Evolutionary conservation across 2,329 filamentous ascomycete species (phyloP).

Genomic region (Talaromyces sp.): DNA sequence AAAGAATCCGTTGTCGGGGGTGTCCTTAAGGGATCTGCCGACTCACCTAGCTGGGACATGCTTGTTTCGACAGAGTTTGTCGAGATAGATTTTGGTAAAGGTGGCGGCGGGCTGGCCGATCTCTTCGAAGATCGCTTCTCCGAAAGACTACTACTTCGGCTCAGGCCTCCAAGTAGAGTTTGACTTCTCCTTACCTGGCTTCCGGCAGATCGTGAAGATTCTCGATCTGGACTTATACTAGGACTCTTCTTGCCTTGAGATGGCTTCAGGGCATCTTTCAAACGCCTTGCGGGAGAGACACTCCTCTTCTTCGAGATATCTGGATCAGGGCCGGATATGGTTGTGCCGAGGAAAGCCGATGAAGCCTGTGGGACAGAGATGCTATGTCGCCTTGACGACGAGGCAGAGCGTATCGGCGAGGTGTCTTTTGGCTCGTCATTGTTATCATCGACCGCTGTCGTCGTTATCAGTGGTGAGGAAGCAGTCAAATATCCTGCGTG

Average conservation of each 20-base stretch:
- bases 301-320: conserved; percentile 53
- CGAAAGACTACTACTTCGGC: conserved; percentile 35
- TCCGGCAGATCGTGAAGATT: conserved; percentile 40
- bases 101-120: conserved; percentile 29
- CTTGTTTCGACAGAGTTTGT: conserved; percentile 27
- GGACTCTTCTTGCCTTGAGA: conserved; percentile 50
- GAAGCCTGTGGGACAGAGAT: conserved; percentile 41
- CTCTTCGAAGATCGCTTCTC: conserved; percentile 29
- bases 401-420: conserved; percentile 24
- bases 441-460: conserved; percentile 44
- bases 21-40: conserved; percentile 25
- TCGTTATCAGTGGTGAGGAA: conserved; percentile 65
- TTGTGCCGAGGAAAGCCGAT: conserved; percentile 30
- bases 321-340: conserved; percentile 32
- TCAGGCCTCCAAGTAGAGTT: conserved; percentile 38
- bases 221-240: conserved; percentile 47
- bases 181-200: conserved; percentile 33
- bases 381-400: conserved; percentile 29
- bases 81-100: conserved; percentile 32
- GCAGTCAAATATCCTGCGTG: conserved; percentile 66
- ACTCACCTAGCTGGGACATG: not conserved
- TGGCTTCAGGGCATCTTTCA: conserved; percentile 66
- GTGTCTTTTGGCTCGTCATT: conserved; percentile 29
- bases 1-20: conserved; percentile 31
- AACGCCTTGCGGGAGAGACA: conserved; percentile 66